A percentile compares a stretch with the other conserved stretches of the same genome.
Conservation (phyloP, 2,329 filamentous ascomycete genomes). For the Fusarium fujikuroi region DNA sequence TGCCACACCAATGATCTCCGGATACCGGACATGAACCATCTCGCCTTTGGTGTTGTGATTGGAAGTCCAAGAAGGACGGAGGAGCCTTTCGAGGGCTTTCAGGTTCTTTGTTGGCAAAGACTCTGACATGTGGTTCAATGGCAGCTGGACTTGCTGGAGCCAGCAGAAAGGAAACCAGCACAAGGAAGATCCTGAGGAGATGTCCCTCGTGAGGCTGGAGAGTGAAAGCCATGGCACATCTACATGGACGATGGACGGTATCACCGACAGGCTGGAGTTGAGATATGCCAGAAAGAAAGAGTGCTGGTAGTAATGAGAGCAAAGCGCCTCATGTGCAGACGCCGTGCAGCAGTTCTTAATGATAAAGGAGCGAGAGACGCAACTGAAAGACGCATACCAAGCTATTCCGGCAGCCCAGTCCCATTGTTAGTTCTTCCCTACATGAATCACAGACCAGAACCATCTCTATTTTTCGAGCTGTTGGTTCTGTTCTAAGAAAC, state of each 20-base stretch:
- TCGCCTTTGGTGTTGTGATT: slow-evolving; percentile 20
- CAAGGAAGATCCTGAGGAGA: slow-evolving; percentile 32
- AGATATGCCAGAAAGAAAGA: slow-evolving; percentile 8
- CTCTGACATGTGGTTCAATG: slow-evolving; percentile 28
- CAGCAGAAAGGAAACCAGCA: slow-evolving; percentile 37
- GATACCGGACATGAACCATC: slow-evolving; percentile 36
- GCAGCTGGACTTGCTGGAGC: slow-evolving; percentile 24
- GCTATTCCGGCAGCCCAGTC: slow-evolving; percentile 10
- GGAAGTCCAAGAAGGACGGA: slow-evolving; percentile 7
- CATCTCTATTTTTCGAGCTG: slow-evolving; percentile 12
- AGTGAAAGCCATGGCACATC: slow-evolving; percentile 37
- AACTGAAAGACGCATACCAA: slow-evolving; percentile 14
- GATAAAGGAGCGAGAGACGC: slow-evolving; percentile 34
- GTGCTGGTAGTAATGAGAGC: slow-evolving; percentile 22
- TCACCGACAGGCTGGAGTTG: slow-evolving; percentile 4
- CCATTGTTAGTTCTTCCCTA: slow-evolving; percentile 31
- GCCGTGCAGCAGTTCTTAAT: slow-evolving; percentile 34
- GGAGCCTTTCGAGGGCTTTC: slow-evolving; percentile 6
- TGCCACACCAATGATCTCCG: slow-evolving; percentile 35
- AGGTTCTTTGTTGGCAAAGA: slow-evolving; percentile 23
- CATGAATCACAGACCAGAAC: slow-evolving; percentile 15
- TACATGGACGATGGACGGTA: slow-evolving; percentile 31
- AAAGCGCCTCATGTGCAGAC: slow-evolving; percentile 27
- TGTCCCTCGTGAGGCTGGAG: slow-evolving; percentile 31
- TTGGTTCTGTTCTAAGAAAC: slow-evolving; percentile 38